phyloP scores from a whole-genome alignment of 2,329 filamentous ascomycete genomes.

The Curvularia spicifera region DNA sequence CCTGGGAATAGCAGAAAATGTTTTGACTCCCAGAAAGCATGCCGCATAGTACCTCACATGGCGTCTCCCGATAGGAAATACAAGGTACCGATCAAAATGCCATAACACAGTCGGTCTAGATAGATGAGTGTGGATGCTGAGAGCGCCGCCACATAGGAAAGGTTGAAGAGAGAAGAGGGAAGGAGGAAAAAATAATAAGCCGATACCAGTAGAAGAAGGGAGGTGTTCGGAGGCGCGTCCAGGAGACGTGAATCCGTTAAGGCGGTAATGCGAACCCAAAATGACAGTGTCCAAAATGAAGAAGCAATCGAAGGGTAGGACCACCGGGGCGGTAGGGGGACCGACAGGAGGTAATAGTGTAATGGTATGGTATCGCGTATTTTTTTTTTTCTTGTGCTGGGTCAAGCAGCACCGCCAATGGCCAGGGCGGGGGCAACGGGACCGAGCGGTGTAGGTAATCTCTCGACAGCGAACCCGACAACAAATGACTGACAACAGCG shows the following conservation, averaged over 20 bases:
- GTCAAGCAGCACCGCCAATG: conserved; percentile 28
- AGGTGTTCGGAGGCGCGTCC: conserved; percentile 34
- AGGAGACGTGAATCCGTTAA: conserved; percentile 37
- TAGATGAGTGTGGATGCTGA: conserved; percentile 19
- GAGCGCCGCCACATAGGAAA: conserved; percentile 20
- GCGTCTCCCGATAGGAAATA: conserved; percentile 33
- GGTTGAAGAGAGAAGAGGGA: neutral
- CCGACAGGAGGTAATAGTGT: conserved; percentile 46
- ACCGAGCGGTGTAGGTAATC: conserved; percentile 28
- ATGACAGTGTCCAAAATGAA: conserved; percentile 34
- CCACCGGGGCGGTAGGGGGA: conserved; percentile 28
- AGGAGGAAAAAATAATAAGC: neutral
- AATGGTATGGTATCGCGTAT: conserved; percentile 39
- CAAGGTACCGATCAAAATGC: conserved; percentile 42
- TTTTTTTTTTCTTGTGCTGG: conserved; percentile 30
- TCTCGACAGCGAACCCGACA: conserved; percentile 24
- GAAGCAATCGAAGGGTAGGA: conserved; percentile 18
- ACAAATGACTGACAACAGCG: conserved; percentile 9
- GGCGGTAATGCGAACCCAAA: conserved; percentile 35
- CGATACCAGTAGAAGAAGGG: conserved; percentile 5
- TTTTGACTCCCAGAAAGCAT: conserved; percentile 34
- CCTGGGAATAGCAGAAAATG: conserved; percentile 21
- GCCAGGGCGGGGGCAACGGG: conserved; percentile 33
- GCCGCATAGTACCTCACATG: conserved; percentile 28
- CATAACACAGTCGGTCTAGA: conserved; percentile 40